Evolutionary conservation across 441 rosid species (phyloP).

Genomic region (Daphne laureola): DNA sequence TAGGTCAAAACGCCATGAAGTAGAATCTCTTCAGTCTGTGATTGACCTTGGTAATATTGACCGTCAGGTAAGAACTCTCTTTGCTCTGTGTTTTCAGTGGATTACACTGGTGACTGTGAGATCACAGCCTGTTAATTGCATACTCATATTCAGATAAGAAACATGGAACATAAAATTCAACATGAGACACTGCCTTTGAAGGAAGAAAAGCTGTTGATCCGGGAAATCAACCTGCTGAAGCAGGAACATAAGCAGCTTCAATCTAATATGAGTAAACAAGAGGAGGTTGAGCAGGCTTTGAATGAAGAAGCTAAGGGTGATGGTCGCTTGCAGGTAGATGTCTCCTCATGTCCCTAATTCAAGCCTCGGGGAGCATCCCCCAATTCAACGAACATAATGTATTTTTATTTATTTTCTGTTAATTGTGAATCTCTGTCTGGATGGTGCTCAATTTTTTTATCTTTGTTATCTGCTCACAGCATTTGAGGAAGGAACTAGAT

Average conservation of each 20-base stretch:
- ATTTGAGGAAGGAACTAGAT: conserved; percentile 61
- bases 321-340: conserved; percentile 62
- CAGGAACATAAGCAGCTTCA: conserved; percentile 46
- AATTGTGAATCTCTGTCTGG: neutral
- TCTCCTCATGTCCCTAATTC: neutral
- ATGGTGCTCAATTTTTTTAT: conserved; percentile 11
- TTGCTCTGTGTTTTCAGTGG: neutral
- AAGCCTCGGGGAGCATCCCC: neutral
- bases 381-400: neutral
- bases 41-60: conserved; percentile 59
- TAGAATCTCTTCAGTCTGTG: conserved; percentile 48
- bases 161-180: conserved; percentile 60
- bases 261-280: conserved; percentile 46
- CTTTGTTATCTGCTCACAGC: conserved; percentile 30
- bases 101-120: conserved; percentile 3
- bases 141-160: conserved; percentile 41
- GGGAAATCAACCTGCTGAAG: conserved; percentile 67
- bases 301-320: conserved; percentile 58
- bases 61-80: conserved; percentile 36
- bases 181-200: conserved; percentile 66
- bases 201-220: conserved; percentile 72
- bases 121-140: conserved; percentile 6
- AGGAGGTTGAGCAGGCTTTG: conserved; percentile 51
- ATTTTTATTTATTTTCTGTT: neutral
- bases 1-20: conserved; percentile 60